Evolutionary conservation across 2,329 filamentous ascomycete genomes (phyloP).

Genomic region (Alternaria gaisen): DNA sequence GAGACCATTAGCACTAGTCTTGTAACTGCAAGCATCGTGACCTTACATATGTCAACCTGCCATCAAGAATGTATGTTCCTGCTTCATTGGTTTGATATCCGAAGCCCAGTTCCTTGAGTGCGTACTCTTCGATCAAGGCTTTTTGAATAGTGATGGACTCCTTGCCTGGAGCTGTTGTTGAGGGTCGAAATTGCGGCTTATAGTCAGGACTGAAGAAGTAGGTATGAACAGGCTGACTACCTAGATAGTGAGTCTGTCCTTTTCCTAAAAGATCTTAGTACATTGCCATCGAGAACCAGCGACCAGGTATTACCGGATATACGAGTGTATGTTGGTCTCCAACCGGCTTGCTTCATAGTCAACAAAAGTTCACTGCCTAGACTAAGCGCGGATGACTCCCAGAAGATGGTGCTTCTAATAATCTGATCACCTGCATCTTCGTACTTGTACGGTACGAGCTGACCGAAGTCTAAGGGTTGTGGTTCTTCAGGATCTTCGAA

Average conservation of each 20-base stretch:
- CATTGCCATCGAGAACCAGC: neutral
- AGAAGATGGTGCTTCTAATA: conserved; percentile 29
- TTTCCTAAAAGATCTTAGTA: neutral
- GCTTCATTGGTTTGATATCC: neutral
- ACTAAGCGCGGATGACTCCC: conserved; percentile 25
- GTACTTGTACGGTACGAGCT: neutral
- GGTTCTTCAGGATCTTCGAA: conserved; percentile 5
- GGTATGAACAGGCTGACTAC: conserved; percentile 30
- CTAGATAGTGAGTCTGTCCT: conserved; percentile 32
- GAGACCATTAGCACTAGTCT: neutral
- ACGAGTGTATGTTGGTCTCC: conserved; percentile 29
- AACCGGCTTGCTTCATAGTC: conserved; percentile 25
- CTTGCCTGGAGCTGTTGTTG: neutral
- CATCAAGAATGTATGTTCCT: no score
- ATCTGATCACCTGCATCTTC: neutral
- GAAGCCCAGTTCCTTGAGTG: conserved; percentile 6
- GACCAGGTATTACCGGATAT: conserved; percentile 21
- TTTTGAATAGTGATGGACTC: conserved; percentile 9
- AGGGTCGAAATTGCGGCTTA: conserved; percentile 24
- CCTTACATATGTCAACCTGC: no score
- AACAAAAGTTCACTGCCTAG: conserved; percentile 32
- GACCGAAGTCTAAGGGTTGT: neutral
- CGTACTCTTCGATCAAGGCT: conserved; percentile 5
- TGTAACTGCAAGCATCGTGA: neutral
- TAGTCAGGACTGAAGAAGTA: conserved; percentile 35